Evolutionary conservation across 441 rosid genomes (phyloP).

Genomic region (Populus hybrid): DNA sequence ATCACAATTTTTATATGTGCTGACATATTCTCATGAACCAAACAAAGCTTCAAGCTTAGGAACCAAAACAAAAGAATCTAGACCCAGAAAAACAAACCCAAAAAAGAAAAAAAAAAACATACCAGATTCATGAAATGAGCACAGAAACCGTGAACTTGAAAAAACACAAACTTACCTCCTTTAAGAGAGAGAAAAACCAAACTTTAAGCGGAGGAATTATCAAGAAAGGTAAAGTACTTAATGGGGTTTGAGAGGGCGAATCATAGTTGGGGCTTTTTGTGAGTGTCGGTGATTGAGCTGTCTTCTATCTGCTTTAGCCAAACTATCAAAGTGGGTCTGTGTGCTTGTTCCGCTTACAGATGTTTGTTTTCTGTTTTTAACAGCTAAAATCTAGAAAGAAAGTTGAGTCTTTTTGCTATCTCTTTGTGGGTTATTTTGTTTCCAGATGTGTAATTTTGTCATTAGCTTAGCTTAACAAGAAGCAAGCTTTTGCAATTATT

Average conservation of each 20-base stretch:
- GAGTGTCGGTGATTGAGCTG: conserved; percentile 14
- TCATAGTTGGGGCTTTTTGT: background rate
- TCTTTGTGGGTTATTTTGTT: background rate
- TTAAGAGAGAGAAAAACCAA: background rate
- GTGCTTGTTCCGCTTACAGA: background rate
- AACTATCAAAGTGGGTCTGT: background rate
- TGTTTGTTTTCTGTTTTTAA: background rate
- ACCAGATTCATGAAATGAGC: background rate
- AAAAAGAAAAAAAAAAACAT: background rate
- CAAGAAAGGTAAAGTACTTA: background rate
- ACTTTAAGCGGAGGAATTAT: background rate
- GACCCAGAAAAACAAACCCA: background rate
- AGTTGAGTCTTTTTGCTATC: background rate
- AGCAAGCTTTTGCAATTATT: background rate
- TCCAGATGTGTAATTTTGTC: background rate
- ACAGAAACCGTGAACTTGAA: background rate
- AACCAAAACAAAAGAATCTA: conserved; percentile 17
- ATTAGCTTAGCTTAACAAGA: background rate
- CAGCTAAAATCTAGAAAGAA: background rate
- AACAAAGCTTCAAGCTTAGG: conserved; percentile 9
- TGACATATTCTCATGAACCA: conserved; percentile 18
- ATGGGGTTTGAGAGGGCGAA: background rate
- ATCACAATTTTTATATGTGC: background rate
- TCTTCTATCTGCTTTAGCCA: background rate
- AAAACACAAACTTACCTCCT: conserved; percentile 1